These are phyloP conservation scores for Leccinum fallax DNA, from an alignment of 1,284 basidiomycete species.

Conservation along the genomic window DNA sequence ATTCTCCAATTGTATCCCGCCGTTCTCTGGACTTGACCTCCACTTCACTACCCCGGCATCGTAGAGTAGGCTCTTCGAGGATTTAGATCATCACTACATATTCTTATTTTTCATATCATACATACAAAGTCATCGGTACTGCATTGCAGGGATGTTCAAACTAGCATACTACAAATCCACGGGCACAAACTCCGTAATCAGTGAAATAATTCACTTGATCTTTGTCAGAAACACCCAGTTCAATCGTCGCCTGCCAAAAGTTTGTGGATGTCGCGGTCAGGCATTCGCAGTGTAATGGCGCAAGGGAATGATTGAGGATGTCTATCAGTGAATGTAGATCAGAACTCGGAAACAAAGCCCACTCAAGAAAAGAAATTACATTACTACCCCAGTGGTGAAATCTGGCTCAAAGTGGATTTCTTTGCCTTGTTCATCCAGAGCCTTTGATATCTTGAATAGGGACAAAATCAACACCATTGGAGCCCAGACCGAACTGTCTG, in stretches of 20 bases:
- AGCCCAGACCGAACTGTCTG: conserved; percentile 30
- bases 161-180: not conserved
- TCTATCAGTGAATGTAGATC: conserved; percentile 10
- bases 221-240: not conserved
- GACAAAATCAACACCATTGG: conserved; percentile 25
- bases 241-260: not conserved
- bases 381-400: conserved; percentile 18
- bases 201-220: not conserved
- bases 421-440: conserved; percentile 16
- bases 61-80: conserved; percentile 27
- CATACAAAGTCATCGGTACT: not conserved
- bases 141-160: not conserved
- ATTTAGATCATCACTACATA: conserved; percentile 17
- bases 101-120: not conserved
- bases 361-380: not conserved
- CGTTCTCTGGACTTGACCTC: conserved; percentile 16
- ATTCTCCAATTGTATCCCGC: conserved; percentile 4
- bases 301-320: conserved; percentile 27
- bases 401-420: conserved; percentile 20
- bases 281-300: conserved; percentile 11
- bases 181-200: not conserved
- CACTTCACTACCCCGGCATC: conserved; percentile 16
- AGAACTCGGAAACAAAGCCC: not conserved
- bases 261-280: conserved; percentile 3
- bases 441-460: conserved; percentile 24